phyloP scores from a whole-genome alignment of 257 asterid species.

The Scutellaria minor region DNA sequence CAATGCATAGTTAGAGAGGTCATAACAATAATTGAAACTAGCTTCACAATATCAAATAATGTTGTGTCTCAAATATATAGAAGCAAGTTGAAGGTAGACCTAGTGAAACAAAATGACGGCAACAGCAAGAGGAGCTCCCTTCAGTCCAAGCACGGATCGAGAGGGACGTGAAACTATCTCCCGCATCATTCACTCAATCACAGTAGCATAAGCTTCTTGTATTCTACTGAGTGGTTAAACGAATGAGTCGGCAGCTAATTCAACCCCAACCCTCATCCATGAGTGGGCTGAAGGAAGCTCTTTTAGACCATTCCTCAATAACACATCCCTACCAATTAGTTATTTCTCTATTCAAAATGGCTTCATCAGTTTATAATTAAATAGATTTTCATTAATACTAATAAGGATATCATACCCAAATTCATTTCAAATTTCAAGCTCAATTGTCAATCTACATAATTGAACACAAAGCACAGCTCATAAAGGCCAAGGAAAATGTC shows the following conservation, averaged over 20 bases:
- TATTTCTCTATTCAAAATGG: slow-evolving; percentile 48
- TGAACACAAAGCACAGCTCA: neutral
- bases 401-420: neutral
- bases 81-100: neutral
- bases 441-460: no score
- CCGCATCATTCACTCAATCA: slow-evolving; percentile 99
- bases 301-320: slow-evolving; percentile 50
- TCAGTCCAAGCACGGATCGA: slow-evolving; percentile 92
- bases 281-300: slow-evolving; percentile 99
- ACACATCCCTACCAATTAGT: neutral
- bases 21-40: neutral
- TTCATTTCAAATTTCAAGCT: slow-evolving; percentile 1
- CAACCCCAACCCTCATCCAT: slow-evolving; percentile 68
- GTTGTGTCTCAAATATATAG: no score
- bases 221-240: slow-evolving; percentile 74
- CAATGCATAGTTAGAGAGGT: no score
- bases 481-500: neutral
- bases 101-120: slow-evolving; percentile 34
- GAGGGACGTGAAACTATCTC: slow-evolving; percentile 85
- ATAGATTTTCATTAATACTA: slow-evolving; percentile 32
- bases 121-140: slow-evolving; percentile 91
- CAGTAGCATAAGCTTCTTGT: slow-evolving; percentile 54
- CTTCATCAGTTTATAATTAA: neutral
- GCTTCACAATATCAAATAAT: neutral
- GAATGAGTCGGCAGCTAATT: slow-evolving; percentile 98